Base-by-base conservation (phyloP, 139 green algal genomes). In the Chlamydomonas sp. region DNA sequence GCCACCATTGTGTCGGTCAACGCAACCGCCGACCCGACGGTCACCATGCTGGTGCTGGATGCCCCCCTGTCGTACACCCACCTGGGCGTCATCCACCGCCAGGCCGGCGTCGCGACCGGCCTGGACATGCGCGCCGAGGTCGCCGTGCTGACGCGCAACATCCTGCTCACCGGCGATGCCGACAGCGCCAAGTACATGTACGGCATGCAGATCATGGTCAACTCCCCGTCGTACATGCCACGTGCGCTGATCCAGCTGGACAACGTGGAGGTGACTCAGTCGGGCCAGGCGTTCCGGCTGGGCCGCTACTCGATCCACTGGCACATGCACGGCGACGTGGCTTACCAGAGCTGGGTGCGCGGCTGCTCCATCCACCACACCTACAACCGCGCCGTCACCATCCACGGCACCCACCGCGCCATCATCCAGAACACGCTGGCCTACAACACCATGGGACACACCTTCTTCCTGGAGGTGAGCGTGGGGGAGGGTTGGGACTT, bases 281-380 rank as follows among this genome's bases (percentile, higher is more conserved):
- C 82, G 71, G 92, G 92, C 0, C 90, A 95, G 87, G 92, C 90
- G 8, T 94, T 92, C 86, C 63, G 79, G n/a, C 88, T 95, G 71
- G 92, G 92, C 63, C 89, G 94, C 49, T 97, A 97, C 85, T 90
- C 93, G 4, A 89, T 97, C 64, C 95, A 97, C 87, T 96, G 95
- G 89, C 95, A 97, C 91, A 91, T 97, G 90, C 89, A 94, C 59
- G 92, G 92, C 64, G 85, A 92, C 72, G 85, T 90, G 0, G 57
- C 16, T 1, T 92, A 86, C 73, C 64, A 84, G 31, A 90, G 76
- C 7, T 95, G 92, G 88, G 77, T 96, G 61, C 79, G 76, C 15
- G 88, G 89, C 72, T 95, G 90, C 85, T 78, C 87, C 66, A 90
- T 96, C 57, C 92, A 95, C 87, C 79, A 95, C 87, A 93, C 93